Evolutionary conservation across 1,284 basidiomycete species (phyloP), one percentile per base, ranked within the genome.

Genomic region (Ganoderma lucidum): DNA sequence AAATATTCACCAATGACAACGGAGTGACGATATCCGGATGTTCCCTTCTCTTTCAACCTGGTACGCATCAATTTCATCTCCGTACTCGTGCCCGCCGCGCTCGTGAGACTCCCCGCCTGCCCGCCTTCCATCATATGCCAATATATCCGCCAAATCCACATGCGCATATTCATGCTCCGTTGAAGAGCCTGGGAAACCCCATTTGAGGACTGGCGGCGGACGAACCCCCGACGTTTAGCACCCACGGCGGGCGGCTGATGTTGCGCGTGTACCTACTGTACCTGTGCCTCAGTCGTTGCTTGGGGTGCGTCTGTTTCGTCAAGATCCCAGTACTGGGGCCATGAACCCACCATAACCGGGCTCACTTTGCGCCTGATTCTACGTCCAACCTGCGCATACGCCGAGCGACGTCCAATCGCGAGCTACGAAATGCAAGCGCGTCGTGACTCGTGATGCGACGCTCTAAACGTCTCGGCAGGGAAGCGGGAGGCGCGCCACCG

Each of bases 401-500:
- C 32, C 37, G 8, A 39, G 19, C 23, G n/a, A 51, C 10, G 15
- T n/a, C 62, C 44, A 63, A 51, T 51, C 44, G 56, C 56, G 56
- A 30, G 30, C 30, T 62, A 32, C 19, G 35, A 30, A 42, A 28
- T 51, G 17, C 44, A 30, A 28, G 45, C 32, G 41, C 60, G 63
- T 70, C 66, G 63, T 45, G 70, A 63, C 64, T 70, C 66, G 63
- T 45, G 70, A 63, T 66, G 30, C 53, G n/a, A 45, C 58, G 42
- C 70, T 56, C 45, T 64, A 66, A 66, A 70, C 68, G 67, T 45
- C 53, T 65, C 45, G 63, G 41, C 45, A 51, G 58, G 63, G 58
- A 39, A 23, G 55, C 30, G 30, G 55, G 55, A 56, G 55, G 55
- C 15, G 32, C 35, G 19, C n/a, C 19, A 23, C 35, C 17, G 56